Conservation (phyloP, 2,329 filamentous ascomycete species). For the Penicillium fuscoglaucum region DNA sequence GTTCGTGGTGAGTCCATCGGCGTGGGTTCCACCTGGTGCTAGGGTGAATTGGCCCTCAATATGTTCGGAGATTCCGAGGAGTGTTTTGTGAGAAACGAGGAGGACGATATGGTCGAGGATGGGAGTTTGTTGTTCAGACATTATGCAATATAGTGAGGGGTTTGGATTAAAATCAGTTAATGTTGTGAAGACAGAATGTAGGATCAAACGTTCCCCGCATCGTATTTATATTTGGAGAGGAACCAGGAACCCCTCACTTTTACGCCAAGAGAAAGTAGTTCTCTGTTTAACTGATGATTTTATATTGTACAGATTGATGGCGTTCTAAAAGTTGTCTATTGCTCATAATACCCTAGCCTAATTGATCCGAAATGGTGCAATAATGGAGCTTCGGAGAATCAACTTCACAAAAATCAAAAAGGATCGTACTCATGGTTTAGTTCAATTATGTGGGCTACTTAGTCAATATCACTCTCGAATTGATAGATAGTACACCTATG, state of each 20-base stretch:
- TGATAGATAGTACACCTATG: background rate
- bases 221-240: background rate
- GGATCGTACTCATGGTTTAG: background rate
- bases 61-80: conserved; percentile 8
- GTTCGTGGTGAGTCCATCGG: conserved; percentile 22
- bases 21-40: conserved; percentile 20
- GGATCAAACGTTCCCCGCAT: background rate
- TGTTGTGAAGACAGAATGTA: background rate
- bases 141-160: background rate
- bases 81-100: conserved; percentile 14
- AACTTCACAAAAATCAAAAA: background rate
- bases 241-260: background rate
- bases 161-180: background rate
- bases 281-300: background rate
- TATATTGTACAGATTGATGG: background rate
- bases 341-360: background rate
- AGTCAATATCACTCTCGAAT: background rate
- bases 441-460: background rate
- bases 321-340: background rate
- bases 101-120: conserved; percentile 18
- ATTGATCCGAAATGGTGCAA: background rate
- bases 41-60: conserved; percentile 14
- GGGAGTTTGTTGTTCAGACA: background rate
- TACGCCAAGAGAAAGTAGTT: background rate
- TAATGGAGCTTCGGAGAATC: background rate